These are phyloP conservation scores for Epichloe amarillans DNA, from an alignment of 2,329 filamentous ascomycete species.

Conservation along the genomic window DNA sequence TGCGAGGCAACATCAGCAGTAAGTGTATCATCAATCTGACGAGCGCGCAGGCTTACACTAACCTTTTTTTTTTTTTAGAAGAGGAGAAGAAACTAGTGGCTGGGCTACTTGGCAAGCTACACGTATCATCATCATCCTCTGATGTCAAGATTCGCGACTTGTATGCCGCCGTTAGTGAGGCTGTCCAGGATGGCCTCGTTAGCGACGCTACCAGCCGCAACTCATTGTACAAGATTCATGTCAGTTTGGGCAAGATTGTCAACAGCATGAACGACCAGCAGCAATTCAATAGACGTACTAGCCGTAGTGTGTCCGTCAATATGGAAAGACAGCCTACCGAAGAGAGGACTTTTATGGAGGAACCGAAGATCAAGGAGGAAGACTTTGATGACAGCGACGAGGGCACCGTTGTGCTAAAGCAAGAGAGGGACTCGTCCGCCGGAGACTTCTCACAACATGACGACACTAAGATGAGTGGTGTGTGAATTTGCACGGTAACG, in stretches of 20 bases:
- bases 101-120: constrained; percentile 67
- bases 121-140: constrained; percentile 55
- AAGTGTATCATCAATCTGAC: constrained; percentile 22
- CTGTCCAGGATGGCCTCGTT: constrained; percentile 48
- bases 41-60: constrained; percentile 9
- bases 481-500: background rate
- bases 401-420: constrained; percentile 18
- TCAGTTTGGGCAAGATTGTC: constrained; percentile 54
- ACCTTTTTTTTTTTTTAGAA: constrained; percentile 31
- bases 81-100: constrained; percentile 79
- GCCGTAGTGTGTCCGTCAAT: constrained; percentile 29
- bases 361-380: constrained; percentile 35
- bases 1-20: constrained; percentile 55
- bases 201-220: constrained; percentile 50
- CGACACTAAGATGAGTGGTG: constrained; percentile 17
- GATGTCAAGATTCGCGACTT: constrained; percentile 44
- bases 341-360: constrained; percentile 27
- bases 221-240: constrained; percentile 54
- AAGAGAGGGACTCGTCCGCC: constrained; percentile 24
- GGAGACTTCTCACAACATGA: constrained; percentile 29
- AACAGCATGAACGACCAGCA: constrained; percentile 39
- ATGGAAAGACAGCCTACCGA: constrained; percentile 19
- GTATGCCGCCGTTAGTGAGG: constrained; percentile 44
- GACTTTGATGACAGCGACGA: constrained; percentile 25
- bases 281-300: constrained; percentile 24